These are phyloP conservation scores for Leptomonas seymouri DNA, from an alignment of 208 protist species.

Conservation along the genomic window DNA sequence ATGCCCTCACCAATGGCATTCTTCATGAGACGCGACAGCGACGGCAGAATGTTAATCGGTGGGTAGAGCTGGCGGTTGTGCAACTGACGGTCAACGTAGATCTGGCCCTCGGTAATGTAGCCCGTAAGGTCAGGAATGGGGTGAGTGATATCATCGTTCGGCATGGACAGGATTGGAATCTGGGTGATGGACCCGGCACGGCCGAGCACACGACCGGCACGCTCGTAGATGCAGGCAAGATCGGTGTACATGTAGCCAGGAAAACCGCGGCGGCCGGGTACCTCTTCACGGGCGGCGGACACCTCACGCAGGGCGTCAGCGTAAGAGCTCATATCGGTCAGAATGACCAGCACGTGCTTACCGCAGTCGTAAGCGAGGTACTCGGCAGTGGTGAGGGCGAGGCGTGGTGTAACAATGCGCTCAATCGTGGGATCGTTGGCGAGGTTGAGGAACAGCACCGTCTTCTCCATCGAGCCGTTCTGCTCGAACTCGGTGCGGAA, in stretches of 20 bases:
- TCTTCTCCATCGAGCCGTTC: conserved; percentile 99
- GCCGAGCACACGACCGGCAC: conserved; percentile 99
- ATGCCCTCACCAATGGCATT: conserved; percentile 99
- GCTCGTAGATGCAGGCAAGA: conserved; percentile 99
- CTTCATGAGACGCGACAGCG: conserved; percentile 99
- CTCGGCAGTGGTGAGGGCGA: conserved; percentile 99
- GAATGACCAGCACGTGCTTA: conserved; percentile 99
- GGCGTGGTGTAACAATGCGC: conserved; percentile 99
- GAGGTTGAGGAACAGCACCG: conserved; percentile 98
- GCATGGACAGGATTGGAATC: conserved; percentile 99
- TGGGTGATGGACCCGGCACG: conserved; percentile 99
- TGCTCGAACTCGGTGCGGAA: conserved; percentile 99
- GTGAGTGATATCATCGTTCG: conserved; percentile 99
- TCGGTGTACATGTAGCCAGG: conserved; percentile 99
- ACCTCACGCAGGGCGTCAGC: conserved; percentile 99
- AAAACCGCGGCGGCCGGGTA: conserved; percentile 99
- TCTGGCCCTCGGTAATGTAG: conserved; percentile 99
- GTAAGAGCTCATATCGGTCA: conserved; percentile 99
- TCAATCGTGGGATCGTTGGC: conserved; percentile 99
- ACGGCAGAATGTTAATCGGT: conserved; percentile 99
- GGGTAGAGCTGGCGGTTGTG: conserved; percentile 99
- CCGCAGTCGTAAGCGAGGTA: conserved; percentile 99
- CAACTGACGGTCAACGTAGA: conserved; percentile 99
- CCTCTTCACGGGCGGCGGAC: conserved; percentile 99
- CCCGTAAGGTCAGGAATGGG: conserved; percentile 99